Conservation (phyloP, 306 rosid species). For the Inga laurina region DNA sequence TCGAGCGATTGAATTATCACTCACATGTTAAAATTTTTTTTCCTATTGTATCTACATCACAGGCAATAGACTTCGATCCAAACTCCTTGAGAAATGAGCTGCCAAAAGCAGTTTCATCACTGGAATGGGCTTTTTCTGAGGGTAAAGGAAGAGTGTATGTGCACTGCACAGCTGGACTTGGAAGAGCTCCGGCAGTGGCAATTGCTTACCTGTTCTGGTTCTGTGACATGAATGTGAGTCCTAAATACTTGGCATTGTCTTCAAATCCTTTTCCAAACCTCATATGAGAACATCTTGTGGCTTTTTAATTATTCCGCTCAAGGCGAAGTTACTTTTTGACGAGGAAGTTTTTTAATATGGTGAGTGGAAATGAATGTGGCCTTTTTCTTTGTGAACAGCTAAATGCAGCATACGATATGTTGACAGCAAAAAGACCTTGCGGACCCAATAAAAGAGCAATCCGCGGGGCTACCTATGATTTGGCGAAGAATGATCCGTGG, state of each 20-base stretch:
- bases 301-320: background rate
- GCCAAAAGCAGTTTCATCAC: constrained; percentile 88
- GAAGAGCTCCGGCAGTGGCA: constrained; percentile 94
- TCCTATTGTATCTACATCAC: constrained; percentile 1
- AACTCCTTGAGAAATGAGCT: constrained; percentile 70
- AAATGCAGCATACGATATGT: constrained; percentile 69
- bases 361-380: constrained; percentile 18
- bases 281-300: constrained; percentile 8
- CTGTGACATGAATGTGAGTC: constrained; percentile 72
- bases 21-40: constrained; percentile 17
- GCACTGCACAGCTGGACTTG: constrained; percentile 94
- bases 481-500: constrained; percentile 79
- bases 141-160: constrained; percentile 84
- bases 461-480: constrained; percentile 78
- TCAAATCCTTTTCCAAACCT: constrained; percentile 11
- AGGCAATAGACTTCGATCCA: constrained; percentile 95
- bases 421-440: constrained; percentile 85
- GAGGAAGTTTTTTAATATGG: background rate
- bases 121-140: constrained; percentile 84
- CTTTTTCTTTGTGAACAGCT: constrained; percentile 50
- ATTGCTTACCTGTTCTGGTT: constrained; percentile 92
- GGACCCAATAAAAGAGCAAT: constrained; percentile 88
- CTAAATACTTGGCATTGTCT: background rate
- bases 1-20: constrained; percentile 7
- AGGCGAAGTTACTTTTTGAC: background rate